A percentile compares a stretch with the other conserved stretches of the same genome.
These are phyloP conservation scores for Zygosaccharomyces rouxii DNA, from an alignment of 805 yeast genomes.

Conservation along the genomic window DNA sequence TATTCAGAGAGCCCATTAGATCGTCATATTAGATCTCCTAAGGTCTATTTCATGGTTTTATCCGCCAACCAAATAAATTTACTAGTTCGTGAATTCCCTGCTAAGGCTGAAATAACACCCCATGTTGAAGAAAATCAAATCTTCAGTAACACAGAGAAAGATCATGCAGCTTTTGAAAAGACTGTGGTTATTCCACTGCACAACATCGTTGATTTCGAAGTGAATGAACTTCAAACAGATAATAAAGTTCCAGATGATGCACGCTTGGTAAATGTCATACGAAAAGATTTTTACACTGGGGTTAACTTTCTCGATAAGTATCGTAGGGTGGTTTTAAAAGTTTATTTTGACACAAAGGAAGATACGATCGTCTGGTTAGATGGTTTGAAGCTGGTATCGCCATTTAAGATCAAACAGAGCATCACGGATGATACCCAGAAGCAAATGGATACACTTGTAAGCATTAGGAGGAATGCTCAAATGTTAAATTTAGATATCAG, in stretches of 20 bases:
- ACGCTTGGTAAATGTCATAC: constrained; percentile 51
- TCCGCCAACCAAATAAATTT: constrained; percentile 64
- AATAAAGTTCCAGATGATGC: constrained; percentile 42
- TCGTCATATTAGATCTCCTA: constrained; percentile 29
- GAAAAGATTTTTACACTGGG: constrained; percentile 54
- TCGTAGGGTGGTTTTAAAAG: constrained; percentile 45
- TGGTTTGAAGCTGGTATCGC: constrained; percentile 55
- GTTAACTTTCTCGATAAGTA: constrained; percentile 46
- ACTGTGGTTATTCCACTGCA: constrained; percentile 46
- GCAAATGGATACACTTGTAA: constrained; percentile 43
- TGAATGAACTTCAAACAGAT: constrained; percentile 46
- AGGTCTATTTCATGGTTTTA: constrained; percentile 52
- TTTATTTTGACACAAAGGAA: constrained; percentile 67
- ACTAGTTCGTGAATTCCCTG: constrained; percentile 55
- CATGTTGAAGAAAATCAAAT: constrained; percentile 54
- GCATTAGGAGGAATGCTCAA: constrained; percentile 48
- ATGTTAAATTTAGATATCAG: constrained; percentile 39
- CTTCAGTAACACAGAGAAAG: constrained; percentile 7
- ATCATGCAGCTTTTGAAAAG: constrained; percentile 10
- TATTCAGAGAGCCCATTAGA: constrained; percentile 52
- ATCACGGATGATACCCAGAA: constrained; percentile 42
- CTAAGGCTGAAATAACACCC: constrained; percentile 47
- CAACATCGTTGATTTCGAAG: constrained; percentile 48
- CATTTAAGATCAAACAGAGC: constrained; percentile 24
- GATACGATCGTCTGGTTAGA: constrained; percentile 72